Base-by-base conservation (phyloP, 257 asterid genomes). In the Cordia subcordata region DNA sequence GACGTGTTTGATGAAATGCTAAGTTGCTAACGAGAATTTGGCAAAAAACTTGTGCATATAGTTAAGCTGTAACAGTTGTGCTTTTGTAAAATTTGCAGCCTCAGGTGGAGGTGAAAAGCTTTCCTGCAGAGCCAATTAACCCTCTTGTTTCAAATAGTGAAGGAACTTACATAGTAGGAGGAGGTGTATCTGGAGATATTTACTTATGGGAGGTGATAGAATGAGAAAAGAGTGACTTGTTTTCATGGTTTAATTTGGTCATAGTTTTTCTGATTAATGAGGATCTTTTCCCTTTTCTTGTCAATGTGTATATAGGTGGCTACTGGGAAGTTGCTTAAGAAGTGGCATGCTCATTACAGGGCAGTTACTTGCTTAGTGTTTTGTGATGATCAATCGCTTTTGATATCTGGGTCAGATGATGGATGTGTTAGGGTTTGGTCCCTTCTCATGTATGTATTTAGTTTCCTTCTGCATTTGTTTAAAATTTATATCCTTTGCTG, bases 341-440 rank as follows among this genome's bases (percentile, higher is more conserved):
- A 82, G 79, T 93, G 99, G 99, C 88, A 83, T 71, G 97, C 87
- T 18, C 96, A 89, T 82, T 86, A 81, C 62, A 69, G 95, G 81
- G 94, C 80, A 17, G 84, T 93, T 60, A 86, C 82, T 35, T 83
- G 88, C 84, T 71, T 89, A 82, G 67, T 73, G 11, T 89, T 93
- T 72, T 78, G 80, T 54, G 94, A 89, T 57, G 97, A 93, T 68
- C 90, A 89, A 60, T 93, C 95, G 40, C 94, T 93, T 65, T 65
- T 93, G 78, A 76, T 90, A 45, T 93, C 95, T 11, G 96, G 97
- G 69, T 69, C 97, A 0, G 97, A 87, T 64, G 99, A 93, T 77
- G 99, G 97, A 64, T 74, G 78, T 61, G 82, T 93, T 79, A 86
- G 95, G n/a, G 96, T 93, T 69, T 93, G 97, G 99, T 87, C 99